Evolutionary conservation across 345 rosid species (phyloP), one percentile per base, ranked within the genome.

Genomic region (Citrus mangshanensis): DNA sequence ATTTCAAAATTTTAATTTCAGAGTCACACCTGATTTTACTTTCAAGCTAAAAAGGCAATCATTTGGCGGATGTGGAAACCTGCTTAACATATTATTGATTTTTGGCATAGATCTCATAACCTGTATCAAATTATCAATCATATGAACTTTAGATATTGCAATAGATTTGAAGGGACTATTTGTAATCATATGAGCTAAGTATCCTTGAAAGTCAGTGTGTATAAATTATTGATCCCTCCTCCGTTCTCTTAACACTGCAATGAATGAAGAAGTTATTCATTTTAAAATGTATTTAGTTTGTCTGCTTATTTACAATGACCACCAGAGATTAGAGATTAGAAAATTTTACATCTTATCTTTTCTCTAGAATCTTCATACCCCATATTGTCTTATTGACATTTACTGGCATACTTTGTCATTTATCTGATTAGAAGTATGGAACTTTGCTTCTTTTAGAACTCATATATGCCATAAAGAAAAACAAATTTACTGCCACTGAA

Each of bases 401-500:
- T 76, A 61, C 38, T 46, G 18, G 60, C 35, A 37, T 32, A 5
- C 58, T 54, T 60, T 73, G 40, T 70, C 64, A 62, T 59, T 70
- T 30, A 34, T 81, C 66, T 82, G 28, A 75, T 14, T 73, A 46
- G 7, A 60, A 40, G 40, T 71, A 25, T 71, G 68, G 74, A 66
- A 61, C 66, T 30, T 42, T 75, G 37, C 67, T 77, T 55, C 64
- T 76, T 65, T 51, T 84, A 93, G 99, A 92, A 84, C 73, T 95
- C 42, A 84, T 92, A 35, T 51, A 84, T 83, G 96, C 91, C 74
- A 70, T 93, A 56, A 80, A 89, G 82, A 77, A 83, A 63, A 84
- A 85, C 77, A 88, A 84, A 82, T 95, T 95, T 70, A 81, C 87
- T 56, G 82, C 79, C 72, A 66, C 77, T 51, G 97, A 92, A 79